Conservation (phyloP, 2,329 filamentous ascomycete species). For the Kalmusia sp. region DNA sequence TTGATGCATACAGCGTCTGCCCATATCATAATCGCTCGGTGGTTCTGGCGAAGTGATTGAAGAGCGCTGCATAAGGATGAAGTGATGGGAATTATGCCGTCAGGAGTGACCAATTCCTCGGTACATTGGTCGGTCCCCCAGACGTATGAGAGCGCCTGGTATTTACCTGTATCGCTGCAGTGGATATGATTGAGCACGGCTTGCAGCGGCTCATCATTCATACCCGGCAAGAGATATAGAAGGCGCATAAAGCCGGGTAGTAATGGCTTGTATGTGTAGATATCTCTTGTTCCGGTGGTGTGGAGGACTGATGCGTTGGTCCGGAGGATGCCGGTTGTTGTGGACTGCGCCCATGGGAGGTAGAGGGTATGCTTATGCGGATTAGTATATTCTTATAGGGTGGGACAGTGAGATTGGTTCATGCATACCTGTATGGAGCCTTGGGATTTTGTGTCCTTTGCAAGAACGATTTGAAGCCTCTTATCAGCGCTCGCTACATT, state of each 20-base stretch:
- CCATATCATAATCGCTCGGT: constrained; percentile 11
- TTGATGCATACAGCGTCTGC: constrained; percentile 19
- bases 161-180: background rate
- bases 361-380: background rate
- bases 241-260: constrained; percentile 10
- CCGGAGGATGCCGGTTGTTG: background rate
- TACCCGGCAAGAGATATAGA: constrained; percentile 10
- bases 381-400: background rate
- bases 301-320: background rate
- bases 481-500: too few species aligned
- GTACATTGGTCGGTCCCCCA: constrained; percentile 8
- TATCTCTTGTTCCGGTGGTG: background rate
- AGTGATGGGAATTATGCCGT: constrained; percentile 9
- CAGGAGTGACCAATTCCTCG: constrained; percentile 1
- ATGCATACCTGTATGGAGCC: too few species aligned
- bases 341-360: background rate
- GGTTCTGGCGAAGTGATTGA: background rate
- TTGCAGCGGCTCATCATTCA: constrained; percentile 2
- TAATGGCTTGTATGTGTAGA: background rate
- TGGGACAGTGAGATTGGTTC: too few species aligned
- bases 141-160: constrained; percentile 12
- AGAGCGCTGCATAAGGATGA: constrained; percentile 9
- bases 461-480: too few species aligned
- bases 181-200: constrained; percentile 5
- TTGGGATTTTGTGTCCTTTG: too few species aligned